Conservation (phyloP, 345 rosid genomes). For the Hibiscus mutabilis region DNA sequence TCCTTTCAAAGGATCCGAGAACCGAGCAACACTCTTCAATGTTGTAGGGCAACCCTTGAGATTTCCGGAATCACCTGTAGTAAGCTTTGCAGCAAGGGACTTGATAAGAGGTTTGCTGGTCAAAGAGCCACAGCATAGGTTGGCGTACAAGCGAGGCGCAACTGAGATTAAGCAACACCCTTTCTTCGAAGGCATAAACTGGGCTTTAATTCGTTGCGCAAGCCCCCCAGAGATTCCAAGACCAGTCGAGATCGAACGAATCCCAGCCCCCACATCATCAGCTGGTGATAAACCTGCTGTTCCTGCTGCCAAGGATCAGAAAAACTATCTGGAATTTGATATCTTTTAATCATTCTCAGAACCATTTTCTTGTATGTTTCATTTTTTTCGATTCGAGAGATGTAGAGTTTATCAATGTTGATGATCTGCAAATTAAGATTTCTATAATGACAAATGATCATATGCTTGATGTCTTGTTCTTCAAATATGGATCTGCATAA, state of each 20-base stretch:
- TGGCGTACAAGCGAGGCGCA: constrained; percentile 74
- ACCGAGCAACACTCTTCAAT: constrained; percentile 56
- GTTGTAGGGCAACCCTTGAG: constrained; percentile 73
- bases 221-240: constrained; percentile 78
- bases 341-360: constrained; percentile 38
- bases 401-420: constrained; percentile 10
- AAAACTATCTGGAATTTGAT: constrained; percentile 66
- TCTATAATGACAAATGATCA: constrained; percentile 2
- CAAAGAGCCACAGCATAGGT: constrained; percentile 33
- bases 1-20: not conserved
- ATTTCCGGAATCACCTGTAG: constrained; percentile 67
- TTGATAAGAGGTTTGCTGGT: constrained; percentile 72
- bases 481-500: constrained; percentile 5
- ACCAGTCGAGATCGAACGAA: constrained; percentile 49
- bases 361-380: constrained; percentile 2
- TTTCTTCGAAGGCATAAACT: constrained; percentile 81
- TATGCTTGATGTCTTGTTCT: not conserved
- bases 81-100: constrained; percentile 69
- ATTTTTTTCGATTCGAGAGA: not conserved
- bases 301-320: constrained; percentile 28
- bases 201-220: constrained; percentile 77
- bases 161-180: constrained; percentile 78
- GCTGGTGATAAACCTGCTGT: constrained; percentile 35
- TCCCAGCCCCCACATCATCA: constrained; percentile 32
- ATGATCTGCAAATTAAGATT: constrained; percentile 8